A percentile compares a stretch with the other conserved stretches of the same genome.
Conservation (phyloP, 805 yeast species). For the Candida chilensis region DNA sequence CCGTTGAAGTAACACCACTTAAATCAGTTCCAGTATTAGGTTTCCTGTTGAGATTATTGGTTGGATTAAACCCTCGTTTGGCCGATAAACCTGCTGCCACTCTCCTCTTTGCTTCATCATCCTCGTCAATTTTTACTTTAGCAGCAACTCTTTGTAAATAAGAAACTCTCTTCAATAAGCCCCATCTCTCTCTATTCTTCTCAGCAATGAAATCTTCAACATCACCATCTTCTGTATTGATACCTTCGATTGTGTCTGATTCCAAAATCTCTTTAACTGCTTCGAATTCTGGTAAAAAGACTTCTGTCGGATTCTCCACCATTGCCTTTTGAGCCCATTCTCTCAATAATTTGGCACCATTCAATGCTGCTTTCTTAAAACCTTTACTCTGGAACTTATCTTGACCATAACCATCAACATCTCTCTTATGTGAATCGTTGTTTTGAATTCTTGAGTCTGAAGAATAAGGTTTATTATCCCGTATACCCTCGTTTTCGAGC, state of each 20-base stretch:
- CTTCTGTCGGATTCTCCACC: conserved; percentile 19
- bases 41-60: conserved; percentile 2
- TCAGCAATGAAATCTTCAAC: conserved; percentile 25
- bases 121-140: conserved; percentile 29
- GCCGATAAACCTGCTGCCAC: conserved; percentile 18
- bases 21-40: conserved; percentile 5
- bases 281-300: conserved; percentile 47
- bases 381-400: conserved; percentile 48
- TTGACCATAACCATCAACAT: conserved; percentile 68
- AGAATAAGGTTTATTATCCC: conserved; percentile 76
- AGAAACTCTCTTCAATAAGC: conserved; percentile 58
- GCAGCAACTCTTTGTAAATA: conserved; percentile 62
- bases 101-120: conserved; percentile 27
- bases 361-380: conserved; percentile 39
- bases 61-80: neutral
- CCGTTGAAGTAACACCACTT: conserved; percentile 5
- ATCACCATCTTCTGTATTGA: conserved; percentile 17
- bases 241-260: conserved; percentile 27
- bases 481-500: conserved; percentile 72
- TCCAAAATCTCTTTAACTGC: conserved; percentile 49
- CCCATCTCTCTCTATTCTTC: conserved; percentile 55
- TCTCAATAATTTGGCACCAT: conserved; percentile 45
- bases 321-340: conserved; percentile 44
- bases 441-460: conserved; percentile 74
- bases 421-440: conserved; percentile 53